A percentile compares a stretch with the other conserved stretches of the same genome.
Conservation (phyloP, 371 early-diverging fungal genomes). For the Apophysomyces sp. region DNA sequence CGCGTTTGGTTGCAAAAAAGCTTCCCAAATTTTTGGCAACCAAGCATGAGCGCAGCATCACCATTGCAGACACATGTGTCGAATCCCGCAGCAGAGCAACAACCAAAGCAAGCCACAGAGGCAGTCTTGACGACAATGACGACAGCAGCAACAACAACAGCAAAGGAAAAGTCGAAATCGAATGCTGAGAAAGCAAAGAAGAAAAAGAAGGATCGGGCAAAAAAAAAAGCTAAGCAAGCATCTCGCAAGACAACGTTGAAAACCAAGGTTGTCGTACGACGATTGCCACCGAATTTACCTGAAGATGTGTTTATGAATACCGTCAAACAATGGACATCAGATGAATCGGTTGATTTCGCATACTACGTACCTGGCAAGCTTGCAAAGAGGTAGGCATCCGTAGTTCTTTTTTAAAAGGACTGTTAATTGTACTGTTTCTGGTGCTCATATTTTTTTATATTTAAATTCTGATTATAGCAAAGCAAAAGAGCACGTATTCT, state of each 20-base stretch:
- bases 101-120: not conserved
- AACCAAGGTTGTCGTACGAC: conserved; percentile 77
- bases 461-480: conserved; percentile 46
- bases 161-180: not conserved
- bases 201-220: conserved; percentile 29
- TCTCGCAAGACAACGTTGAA: conserved; percentile 35
- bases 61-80: not conserved
- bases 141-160: not conserved
- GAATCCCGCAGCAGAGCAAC: not conserved
- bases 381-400: conserved; percentile 58
- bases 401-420: too few species aligned
- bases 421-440: too few species aligned
- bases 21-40: too few species aligned
- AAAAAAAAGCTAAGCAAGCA: conserved; percentile 33
- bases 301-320: conserved; percentile 68
- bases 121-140: not conserved
- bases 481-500: conserved; percentile 70
- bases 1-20: too few species aligned
- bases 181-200: conserved; percentile 22
- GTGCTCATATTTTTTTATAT: too few species aligned
- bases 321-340: conserved; percentile 56
- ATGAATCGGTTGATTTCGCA: conserved; percentile 53
- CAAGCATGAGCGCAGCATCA: not conserved
- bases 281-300: conserved; percentile 79
- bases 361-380: conserved; percentile 72